Percentiles rank a stretch among this genome's conserved stretches.
phyloP scores from a whole-genome alignment of 495 filamentous ascomycete species.

The Neurospora intermedia region DNA sequence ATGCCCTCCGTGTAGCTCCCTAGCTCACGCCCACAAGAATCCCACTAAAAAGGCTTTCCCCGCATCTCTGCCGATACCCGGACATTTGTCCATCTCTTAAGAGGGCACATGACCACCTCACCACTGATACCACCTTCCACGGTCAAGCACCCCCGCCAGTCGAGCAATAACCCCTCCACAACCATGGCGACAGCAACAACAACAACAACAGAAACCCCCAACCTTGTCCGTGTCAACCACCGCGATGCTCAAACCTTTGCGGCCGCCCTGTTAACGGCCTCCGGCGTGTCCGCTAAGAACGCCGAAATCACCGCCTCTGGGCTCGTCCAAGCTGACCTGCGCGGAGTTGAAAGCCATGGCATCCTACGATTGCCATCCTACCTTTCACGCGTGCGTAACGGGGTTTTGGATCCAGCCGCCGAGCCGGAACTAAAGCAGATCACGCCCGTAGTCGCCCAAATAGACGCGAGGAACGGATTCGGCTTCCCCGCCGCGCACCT shows the following conservation, averaged over 20 bases:
- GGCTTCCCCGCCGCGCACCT: slow-evolving; percentile 56
- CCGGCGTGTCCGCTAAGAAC: slow-evolving; percentile 45
- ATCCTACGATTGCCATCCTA: slow-evolving; percentile 68
- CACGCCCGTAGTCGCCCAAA: slow-evolving; percentile 54
- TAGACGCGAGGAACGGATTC: slow-evolving; percentile 66
- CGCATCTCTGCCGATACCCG: background rate
- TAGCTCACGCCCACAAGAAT: background rate
- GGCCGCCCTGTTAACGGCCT: slow-evolving; percentile 38
- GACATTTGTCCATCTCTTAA: background rate
- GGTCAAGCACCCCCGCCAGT: background rate
- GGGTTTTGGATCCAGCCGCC: slow-evolving; percentile 49
- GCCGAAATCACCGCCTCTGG: slow-evolving; percentile 50
- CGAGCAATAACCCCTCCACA: background rate
- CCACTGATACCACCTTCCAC: background rate
- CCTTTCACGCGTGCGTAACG: slow-evolving; percentile 54
- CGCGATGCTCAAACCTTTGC: slow-evolving; percentile 14
- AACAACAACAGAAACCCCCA: slow-evolving; percentile 5
- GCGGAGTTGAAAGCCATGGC: slow-evolving; percentile 70
- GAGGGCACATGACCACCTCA: background rate
- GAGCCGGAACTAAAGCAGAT: slow-evolving; percentile 44
- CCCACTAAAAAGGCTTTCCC: background rate
- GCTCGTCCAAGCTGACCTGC: slow-evolving; percentile 62
- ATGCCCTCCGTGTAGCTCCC: background rate
- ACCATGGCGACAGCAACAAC: slow-evolving; percentile 2
- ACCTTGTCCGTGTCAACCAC: slow-evolving; percentile 5